These are phyloP conservation scores for Metschnikowia reukaufii DNA, from an alignment of 805 yeast species.

Conservation along the genomic window DNA sequence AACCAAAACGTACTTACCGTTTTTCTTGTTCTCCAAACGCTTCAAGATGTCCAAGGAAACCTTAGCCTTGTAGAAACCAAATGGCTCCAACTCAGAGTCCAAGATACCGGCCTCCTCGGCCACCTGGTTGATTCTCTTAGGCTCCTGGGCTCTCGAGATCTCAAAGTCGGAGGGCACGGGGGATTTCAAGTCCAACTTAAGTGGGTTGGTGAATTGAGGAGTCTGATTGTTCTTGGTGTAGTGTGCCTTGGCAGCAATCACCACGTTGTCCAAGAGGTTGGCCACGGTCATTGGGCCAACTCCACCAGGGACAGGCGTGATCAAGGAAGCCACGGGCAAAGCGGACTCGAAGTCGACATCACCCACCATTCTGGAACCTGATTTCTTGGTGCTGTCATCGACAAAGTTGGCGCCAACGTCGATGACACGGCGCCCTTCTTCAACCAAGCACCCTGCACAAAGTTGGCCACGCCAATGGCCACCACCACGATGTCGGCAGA, in stretches of 20 bases:
- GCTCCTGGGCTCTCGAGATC: slow-evolving; percentile 73
- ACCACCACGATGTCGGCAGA: slow-evolving; percentile 76
- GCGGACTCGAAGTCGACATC: slow-evolving; percentile 69
- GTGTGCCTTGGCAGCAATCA: slow-evolving; percentile 62
- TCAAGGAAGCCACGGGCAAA: slow-evolving; percentile 52
- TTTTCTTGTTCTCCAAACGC: slow-evolving; percentile 56
- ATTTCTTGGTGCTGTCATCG: slow-evolving; percentile 62
- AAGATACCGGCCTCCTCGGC: slow-evolving; percentile 69
- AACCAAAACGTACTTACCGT: slow-evolving; percentile 73
- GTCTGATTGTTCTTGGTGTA: slow-evolving; percentile 41
- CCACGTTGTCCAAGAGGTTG: slow-evolving; percentile 70
- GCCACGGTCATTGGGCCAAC: slow-evolving; percentile 94
- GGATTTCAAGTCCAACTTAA: slow-evolving; percentile 51
- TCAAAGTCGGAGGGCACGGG: slow-evolving; percentile 84
- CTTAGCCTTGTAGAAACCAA: slow-evolving; percentile 76
- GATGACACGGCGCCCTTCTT: slow-evolving; percentile 64
- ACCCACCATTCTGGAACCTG: slow-evolving; percentile 73
- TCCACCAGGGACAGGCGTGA: slow-evolving; percentile 92
- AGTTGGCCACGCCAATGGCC: slow-evolving; percentile 72
- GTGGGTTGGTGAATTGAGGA: slow-evolving; percentile 51
- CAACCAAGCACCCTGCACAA: slow-evolving; percentile 74
- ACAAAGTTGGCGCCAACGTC: slow-evolving; percentile 84
- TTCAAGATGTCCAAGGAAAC: slow-evolving; percentile 63
- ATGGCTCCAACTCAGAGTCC: slow-evolving; percentile 69
- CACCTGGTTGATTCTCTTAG: slow-evolving; percentile 65